Evolutionary conservation across 2,329 filamentous ascomycete genomes (phyloP).

Genomic region (Ilyonectria destructans): DNA sequence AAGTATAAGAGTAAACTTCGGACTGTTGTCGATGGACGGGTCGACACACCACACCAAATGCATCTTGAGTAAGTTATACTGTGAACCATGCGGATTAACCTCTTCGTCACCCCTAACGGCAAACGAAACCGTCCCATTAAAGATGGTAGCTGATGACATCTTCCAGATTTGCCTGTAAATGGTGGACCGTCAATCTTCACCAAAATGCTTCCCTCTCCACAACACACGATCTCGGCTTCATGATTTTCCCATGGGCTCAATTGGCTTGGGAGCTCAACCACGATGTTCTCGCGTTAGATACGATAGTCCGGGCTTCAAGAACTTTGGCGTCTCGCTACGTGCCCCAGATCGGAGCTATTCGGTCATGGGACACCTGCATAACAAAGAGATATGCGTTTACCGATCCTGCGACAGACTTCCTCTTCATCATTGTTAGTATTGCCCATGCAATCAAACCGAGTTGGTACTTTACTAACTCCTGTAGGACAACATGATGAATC

Average conservation of each 20-base stretch:
- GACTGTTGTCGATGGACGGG: not conserved
- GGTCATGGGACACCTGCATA: conserved; percentile 62
- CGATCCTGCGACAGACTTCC: conserved; percentile 55
- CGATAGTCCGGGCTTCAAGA: conserved; percentile 53
- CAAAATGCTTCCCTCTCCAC: conserved; percentile 52
- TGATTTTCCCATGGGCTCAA: conserved; percentile 59
- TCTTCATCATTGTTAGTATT: conserved; percentile 59
- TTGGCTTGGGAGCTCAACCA: conserved; percentile 58
- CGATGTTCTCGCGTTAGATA: conserved; percentile 55
- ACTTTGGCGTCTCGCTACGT: conserved; percentile 58
- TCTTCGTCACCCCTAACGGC: not conserved
- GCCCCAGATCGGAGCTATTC: conserved; percentile 53
- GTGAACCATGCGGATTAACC: not conserved
- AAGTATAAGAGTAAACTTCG: conserved; percentile 35
- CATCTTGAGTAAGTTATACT: conserved; percentile 45
- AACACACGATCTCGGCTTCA: conserved; percentile 63
- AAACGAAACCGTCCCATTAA: no score
- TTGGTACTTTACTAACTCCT: not conserved
- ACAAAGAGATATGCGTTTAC: conserved; percentile 58
- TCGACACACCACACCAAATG: conserved; percentile 41
- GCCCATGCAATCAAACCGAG: no score
- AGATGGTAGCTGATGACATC: not conserved
- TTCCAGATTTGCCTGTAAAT: conserved; percentile 54
- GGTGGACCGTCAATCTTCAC: conserved; percentile 60
- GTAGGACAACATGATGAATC: conserved; percentile 60